Base-by-base conservation (phyloP, 108 stramenopile species). In the Cylindrotheca fusiformis region DNA sequence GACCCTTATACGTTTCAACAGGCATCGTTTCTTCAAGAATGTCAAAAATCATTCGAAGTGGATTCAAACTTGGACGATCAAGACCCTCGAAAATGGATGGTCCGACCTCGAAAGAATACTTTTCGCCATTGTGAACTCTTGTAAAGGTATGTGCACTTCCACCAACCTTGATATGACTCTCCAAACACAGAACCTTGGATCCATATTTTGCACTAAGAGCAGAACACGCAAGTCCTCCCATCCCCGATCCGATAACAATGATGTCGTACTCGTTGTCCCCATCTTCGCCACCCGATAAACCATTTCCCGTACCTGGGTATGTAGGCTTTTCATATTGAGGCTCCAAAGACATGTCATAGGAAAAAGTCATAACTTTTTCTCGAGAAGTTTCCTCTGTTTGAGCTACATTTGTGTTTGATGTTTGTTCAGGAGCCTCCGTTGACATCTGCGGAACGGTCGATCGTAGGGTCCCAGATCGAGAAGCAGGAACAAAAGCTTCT, bases 261-360 rank as follows among this genome's bases (percentile, higher is more conserved):
- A 91, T 80, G 67, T 94, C 93, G 71, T 92, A 70, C 56, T 87
- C 86, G 14, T 41, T 41, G 36, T 41, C 36, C 8, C 88, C 88
- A n/a, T 67, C 47, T 19, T 87, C 93, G 23, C 86, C 86, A 50
- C 81, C 81, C 3, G 85, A 86, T 21, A 91, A 50, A 24, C 93
- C 93, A 50, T 94, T 91, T 44, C 93, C 93, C 26, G 93, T 94
- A 31, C 93, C 93, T 14, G 88, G 88, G 61, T 94, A 94, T 22
- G 88, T 90, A 28, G 93, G 93, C 64, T 94, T 94, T 53, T 89
- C 90, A 72, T 94, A 94, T 49, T 77, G 77, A 10, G 82, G 85
- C 62, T 94, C 90, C 33, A 87, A 29, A 41, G 84, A 85, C 93
- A 91, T 94, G 67, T 94, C 93, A 62, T 94, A 94, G 24, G 78